Conservation (phyloP, 2,329 filamentous ascomycete species). For the Hypocreales sp. region DNA sequence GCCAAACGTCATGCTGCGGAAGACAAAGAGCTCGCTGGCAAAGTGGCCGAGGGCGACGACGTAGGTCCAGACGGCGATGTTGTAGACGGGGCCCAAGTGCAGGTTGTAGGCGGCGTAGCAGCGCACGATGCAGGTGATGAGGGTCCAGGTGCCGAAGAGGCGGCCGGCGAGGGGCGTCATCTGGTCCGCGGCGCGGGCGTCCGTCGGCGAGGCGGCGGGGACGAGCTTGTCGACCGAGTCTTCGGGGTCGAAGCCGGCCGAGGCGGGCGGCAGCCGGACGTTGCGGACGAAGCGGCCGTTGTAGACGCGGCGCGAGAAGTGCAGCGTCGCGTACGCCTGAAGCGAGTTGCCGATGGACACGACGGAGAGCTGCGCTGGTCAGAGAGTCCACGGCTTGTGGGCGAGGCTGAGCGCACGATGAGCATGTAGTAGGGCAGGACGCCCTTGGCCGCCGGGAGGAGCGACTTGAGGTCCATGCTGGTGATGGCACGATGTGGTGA, state of each 20-base stretch:
- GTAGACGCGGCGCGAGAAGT: constrained; percentile 81
- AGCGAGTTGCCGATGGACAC: constrained; percentile 73
- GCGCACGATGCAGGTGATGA: constrained; percentile 61
- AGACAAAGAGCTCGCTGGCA: constrained; percentile 64
- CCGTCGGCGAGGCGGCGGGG: constrained; percentile 21
- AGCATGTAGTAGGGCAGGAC: constrained; percentile 44
- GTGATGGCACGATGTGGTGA: too few relatives aligned
- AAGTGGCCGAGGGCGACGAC: constrained; percentile 66
- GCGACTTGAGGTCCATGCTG: constrained; percentile 32
- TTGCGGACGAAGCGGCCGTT: constrained; percentile 45
- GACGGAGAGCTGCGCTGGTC: constrained; percentile 50
- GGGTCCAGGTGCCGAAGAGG: constrained; percentile 79
- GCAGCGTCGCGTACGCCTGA: constrained; percentile 66
- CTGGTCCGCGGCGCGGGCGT: constrained; percentile 35
- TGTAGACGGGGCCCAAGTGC: constrained; percentile 54
- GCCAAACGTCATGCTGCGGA: constrained; percentile 55
- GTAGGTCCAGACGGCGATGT: constrained; percentile 72
- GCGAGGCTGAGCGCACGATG: constrained; percentile 19
- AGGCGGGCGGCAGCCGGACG: constrained; percentile 23
- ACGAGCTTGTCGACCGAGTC: constrained; percentile 38
- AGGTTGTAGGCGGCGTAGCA: constrained; percentile 78
- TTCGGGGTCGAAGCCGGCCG: constrained; percentile 29
- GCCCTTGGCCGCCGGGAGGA: constrained; percentile 34
- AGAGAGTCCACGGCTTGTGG: not conserved
- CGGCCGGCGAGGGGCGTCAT: constrained; percentile 63